phyloP scores from a whole-genome alignment of 2,329 filamentous ascomycete species.

The Ramularia collo-cygni region DNA sequence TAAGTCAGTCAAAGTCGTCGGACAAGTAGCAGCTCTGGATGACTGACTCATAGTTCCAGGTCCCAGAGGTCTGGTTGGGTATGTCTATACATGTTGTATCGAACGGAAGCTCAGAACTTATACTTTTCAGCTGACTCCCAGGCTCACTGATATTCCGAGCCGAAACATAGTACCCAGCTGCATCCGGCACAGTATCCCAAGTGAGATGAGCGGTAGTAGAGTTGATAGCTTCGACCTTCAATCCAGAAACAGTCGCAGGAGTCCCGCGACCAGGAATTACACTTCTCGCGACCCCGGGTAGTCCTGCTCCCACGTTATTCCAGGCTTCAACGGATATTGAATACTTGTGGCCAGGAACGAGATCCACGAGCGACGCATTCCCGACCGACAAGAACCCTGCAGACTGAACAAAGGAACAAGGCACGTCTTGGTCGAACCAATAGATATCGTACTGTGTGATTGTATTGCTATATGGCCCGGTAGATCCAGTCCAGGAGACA shows the following conservation, averaged over 20 bases:
- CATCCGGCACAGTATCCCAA: conserved; percentile 1
- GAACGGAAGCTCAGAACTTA: background rate
- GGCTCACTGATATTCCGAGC: background rate
- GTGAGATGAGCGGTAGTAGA: background rate
- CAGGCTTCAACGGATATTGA: conserved; percentile 2
- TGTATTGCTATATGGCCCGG: background rate
- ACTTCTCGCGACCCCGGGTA: background rate
- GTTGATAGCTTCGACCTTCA: background rate
- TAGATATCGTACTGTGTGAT: conserved; percentile 3
- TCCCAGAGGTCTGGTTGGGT: background rate
- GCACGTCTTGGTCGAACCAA: conserved; percentile 2
- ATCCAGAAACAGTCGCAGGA: background rate
- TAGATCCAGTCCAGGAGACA: conserved; percentile 1
- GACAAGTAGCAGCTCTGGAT: background rate
- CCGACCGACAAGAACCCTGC: background rate
- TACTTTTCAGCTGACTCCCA: background rate
- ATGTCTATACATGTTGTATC: background rate
- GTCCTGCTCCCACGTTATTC: conserved; percentile 2
- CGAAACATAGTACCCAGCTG: background rate
- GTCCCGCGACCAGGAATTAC: background rate
- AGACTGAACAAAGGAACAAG: background rate
- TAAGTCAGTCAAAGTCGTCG: background rate
- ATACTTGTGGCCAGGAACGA: conserved; percentile 1
- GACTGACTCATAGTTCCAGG: background rate
- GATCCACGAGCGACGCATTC: background rate